phyloP scores from a whole-genome alignment of 768 basidiomycete species.

The Leccinum variicolor region DNA sequence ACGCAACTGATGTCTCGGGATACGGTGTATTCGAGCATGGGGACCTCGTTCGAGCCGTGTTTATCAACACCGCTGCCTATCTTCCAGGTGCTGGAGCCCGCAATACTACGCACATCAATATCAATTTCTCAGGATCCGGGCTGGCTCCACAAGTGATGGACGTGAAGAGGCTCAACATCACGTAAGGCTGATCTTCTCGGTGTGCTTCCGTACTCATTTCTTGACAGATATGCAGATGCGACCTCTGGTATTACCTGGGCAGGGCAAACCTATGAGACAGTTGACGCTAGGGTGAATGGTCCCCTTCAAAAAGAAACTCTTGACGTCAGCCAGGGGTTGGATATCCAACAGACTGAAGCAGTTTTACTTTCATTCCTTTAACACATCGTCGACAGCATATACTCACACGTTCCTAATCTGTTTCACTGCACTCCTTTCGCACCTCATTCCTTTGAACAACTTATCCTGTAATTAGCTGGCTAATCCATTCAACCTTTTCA shows the following conservation, averaged over 20 bases:
- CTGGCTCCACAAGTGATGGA: constrained; percentile 30
- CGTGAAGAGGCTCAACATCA: constrained; percentile 49
- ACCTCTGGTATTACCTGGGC: constrained; percentile 52
- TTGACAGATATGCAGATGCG: constrained; percentile 46
- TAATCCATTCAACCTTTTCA: constrained; percentile 40
- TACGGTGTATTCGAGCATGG: constrained; percentile 58
- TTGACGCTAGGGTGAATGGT: constrained; percentile 40
- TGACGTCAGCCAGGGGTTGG: constrained; percentile 36
- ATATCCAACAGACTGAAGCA: constrained; percentile 47
- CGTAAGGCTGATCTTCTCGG: constrained; percentile 26
- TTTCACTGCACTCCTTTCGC: no score
- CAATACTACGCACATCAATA: constrained; percentile 39
- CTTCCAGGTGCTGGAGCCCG: constrained; percentile 35
- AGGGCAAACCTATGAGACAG: constrained; percentile 56
- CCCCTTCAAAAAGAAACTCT: constrained; percentile 27
- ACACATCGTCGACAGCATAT: neutral
- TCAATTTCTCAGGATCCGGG: constrained; percentile 34
- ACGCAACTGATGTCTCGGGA: constrained; percentile 47
- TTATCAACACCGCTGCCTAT: constrained; percentile 60
- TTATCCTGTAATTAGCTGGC: neutral
- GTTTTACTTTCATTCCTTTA: constrained; percentile 30
- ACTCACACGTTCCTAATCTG: no score
- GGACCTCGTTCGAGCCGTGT: constrained; percentile 44
- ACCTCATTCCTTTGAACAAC: no score
- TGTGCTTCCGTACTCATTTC: neutral